A percentile compares a stretch with the other conserved stretches of the same genome.
These are phyloP conservation scores for Hanseniaspora pseudoguilliermondii DNA, from an alignment of 805 yeast genomes.

Conservation along the genomic window DNA sequence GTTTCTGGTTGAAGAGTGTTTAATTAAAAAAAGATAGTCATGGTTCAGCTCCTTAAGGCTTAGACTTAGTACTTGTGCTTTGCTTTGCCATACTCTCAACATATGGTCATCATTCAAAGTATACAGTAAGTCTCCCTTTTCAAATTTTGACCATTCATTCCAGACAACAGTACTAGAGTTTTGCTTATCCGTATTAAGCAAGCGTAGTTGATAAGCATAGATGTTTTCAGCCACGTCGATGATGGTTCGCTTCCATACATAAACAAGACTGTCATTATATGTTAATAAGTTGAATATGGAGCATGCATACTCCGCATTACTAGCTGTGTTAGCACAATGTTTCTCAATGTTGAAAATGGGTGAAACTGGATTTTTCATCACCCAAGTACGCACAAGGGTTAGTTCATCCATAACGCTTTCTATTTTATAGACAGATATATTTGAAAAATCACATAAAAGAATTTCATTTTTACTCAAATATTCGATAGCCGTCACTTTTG, in stretches of 20 bases:
- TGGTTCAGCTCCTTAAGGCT: not conserved
- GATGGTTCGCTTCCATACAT: constrained; percentile 4
- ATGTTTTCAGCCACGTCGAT: constrained; percentile 5
- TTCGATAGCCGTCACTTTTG: not conserved
- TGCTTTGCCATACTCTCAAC: not conserved
- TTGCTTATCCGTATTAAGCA: not conserved
- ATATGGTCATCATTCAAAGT: not conserved
- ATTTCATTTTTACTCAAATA: not conserved
- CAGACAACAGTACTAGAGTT: not conserved
- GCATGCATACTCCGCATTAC: not conserved
- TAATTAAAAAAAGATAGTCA: not conserved
- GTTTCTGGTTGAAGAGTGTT: not conserved
- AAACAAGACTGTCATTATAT: not conserved
- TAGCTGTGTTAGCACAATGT: not conserved
- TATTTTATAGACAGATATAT: not conserved
- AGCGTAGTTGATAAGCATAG: not conserved
- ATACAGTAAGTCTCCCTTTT: not conserved
- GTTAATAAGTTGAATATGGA: not conserved
- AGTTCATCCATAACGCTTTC: not conserved
- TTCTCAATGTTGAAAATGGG: not conserved
- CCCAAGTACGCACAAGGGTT: not conserved
- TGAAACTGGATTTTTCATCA: not conserved
- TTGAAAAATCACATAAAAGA: not conserved
- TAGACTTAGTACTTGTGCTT: not conserved
- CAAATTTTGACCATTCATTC: not conserved